Evolutionary conservation across 1,284 basidiomycete species (phyloP), one percentile per base, ranked within the genome.

Genomic region (Cutaneotrichosporon cyanovorans): DNA sequence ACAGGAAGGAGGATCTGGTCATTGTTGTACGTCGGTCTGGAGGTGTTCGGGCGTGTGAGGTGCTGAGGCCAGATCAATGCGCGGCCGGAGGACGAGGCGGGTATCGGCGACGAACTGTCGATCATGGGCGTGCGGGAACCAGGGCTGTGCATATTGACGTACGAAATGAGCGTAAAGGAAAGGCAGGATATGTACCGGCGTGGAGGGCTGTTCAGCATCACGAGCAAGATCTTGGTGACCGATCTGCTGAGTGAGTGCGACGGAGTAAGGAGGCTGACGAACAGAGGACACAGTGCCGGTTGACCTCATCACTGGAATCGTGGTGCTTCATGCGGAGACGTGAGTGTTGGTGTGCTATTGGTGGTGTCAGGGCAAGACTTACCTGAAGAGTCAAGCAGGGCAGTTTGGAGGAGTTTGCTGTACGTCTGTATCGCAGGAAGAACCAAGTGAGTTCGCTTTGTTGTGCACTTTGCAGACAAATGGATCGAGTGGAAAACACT

Each of bases 241-340:
- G 95, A 98, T 66, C 87, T 98, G 82, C 74, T 99, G 75, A 87
- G 70, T 71, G 42, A 42, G 67, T 42, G n/a, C n/a, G 4, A 1
- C 2, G 4, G 15, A 5, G 15, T 16, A 11, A 10, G 8, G 16
- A 11, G 33, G 31, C 37, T 50, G 25, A 52, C 33, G 11, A 7
- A 4, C 39, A 69, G 66, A 69, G 62, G 79, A 80, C 7, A 85
- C 86, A 57, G 81, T 97, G 12, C 91, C 91, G 0, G 84, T 80
- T 0, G 78, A 85, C 18, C 75, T 89, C 38, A 85, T 98, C 40
- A 87, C 90, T 0, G 93, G 93, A 1, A 78, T 98, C n/a, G 76
- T 97, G 4, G 79, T 98, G n/a, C 66, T 97, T 32, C 91, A 95
- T 59, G 90, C 91, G 1, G 93, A 98, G 66, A 83, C 78, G 89